A percentile compares a stretch with the other conserved stretches of the same genome.
Conservation (phyloP, 2,329 filamentous ascomycete species). For the Fusarium oligoseptatum region DNA sequence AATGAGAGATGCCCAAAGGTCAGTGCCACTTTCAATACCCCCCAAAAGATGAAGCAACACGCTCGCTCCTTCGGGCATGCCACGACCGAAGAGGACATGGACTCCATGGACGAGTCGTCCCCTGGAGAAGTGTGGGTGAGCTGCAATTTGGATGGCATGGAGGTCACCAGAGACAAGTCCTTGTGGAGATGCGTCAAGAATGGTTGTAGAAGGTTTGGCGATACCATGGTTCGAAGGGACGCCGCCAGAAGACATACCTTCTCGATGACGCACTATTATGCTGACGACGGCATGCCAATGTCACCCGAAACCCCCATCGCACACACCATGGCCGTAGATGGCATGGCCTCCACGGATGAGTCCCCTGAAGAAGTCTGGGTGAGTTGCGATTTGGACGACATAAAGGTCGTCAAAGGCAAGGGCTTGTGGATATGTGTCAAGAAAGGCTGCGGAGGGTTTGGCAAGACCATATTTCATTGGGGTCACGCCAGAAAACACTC, state of each 20-base stretch:
- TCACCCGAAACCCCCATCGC: background rate
- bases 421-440: no score
- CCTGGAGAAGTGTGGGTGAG: constrained; percentile 12
- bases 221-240: background rate
- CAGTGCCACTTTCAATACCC: background rate
- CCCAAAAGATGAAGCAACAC: constrained; percentile 12
- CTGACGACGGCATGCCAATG: background rate
- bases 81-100: background rate
- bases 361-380: constrained; percentile 9
- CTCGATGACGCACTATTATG: constrained; percentile 1
- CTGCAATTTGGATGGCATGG: constrained; percentile 19
- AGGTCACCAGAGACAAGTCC: background rate
- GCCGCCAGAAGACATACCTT: constrained; percentile 12
- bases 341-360: background rate
- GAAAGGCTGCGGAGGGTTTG: no score
- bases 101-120: background rate
- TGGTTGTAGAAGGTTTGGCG: constrained; percentile 20
- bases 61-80: constrained; percentile 14
- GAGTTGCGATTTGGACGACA: constrained; percentile 13
- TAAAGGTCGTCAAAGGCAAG: constrained; percentile 13
- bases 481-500: no score
- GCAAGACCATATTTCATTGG: no score
- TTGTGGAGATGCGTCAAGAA: constrained; percentile 25
- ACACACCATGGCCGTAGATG: constrained; percentile 5
- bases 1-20: constrained; percentile 22